Evolutionary conservation across 176 grass and related monocot genomes (phyloP), one percentile per base, ranked within the genome.

Genomic region (Zizania latifolia): DNA sequence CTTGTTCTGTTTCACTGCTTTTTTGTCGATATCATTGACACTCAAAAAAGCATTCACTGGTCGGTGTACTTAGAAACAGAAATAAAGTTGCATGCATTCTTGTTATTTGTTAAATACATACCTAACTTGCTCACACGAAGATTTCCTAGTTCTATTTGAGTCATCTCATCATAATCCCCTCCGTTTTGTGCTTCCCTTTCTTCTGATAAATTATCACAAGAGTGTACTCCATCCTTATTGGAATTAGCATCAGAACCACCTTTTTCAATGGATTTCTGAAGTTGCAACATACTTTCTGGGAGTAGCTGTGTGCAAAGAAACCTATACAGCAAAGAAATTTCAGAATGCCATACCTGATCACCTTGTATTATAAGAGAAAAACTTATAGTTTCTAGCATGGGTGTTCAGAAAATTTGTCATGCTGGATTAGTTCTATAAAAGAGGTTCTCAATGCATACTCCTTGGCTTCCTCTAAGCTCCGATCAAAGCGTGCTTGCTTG

Each of bases 381-480:
- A 61, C 5, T 8, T 23, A 21, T 9, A 12, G 33, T 50, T 8
- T 61, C 15, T 41, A 56, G 32, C 30, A 46, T 57, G 26, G 36
- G 48, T 48, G 39, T 41, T 79, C 45, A 8, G 30, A 23, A 46
- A 65, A 62, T 36, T 40, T 3, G 24, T 21, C 55, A 78, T 66
- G 17, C 33, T 3, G 8, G 45, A 67, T 82, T 68, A 55, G 43
- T 45, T 44, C 8, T 60, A 58, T 44, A n/a, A n/a, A 38, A 59
- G 57, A 38, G 37, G 70, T 77, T 80, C 22, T 35, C 29, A 38
- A 68, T 16, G 84, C 84, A 68, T 92, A 99, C 95, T 90, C 82
- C 85, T 92, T 99, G 32, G 92, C 92, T 86, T 99, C 95, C 80
- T 99, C 95, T 86, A 99, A 90, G 70, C 95, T 92, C 45, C 85